A percentile compares a stretch with the other conserved stretches of the same genome.
Evolutionary conservation across 805 yeast species (phyloP).

Genomic region (Nakazawaea sp.): DNA sequence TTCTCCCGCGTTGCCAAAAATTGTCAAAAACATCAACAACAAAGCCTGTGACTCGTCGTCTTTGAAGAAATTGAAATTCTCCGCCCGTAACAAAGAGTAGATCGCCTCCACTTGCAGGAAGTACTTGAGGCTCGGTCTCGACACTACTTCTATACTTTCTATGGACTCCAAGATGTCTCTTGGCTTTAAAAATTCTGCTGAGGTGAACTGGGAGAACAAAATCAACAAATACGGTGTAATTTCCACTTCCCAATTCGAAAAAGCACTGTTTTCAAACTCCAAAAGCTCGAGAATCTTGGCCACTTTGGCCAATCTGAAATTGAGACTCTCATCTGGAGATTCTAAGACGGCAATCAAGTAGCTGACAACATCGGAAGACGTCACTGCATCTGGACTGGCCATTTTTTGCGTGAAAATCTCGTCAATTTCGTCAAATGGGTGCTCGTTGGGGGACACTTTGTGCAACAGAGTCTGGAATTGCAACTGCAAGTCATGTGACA

Average conservation of each 20-base stretch:
- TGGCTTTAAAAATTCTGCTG: constrained; percentile 5
- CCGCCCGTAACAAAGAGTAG: neutral
- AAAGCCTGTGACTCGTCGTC: neutral
- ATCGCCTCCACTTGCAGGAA: neutral
- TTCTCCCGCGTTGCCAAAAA: constrained; percentile 8
- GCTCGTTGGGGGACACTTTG: constrained; percentile 18
- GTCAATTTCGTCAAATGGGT: constrained; percentile 21
- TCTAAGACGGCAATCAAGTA: constrained; percentile 29
- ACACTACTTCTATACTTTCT: neutral
- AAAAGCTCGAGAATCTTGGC: neutral
- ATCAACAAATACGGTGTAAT: constrained; percentile 4
- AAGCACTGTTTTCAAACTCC: neutral
- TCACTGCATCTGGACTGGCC: constrained; percentile 8
- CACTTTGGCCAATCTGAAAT: neutral
- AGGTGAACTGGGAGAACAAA: neutral
- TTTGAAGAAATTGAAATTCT: constrained; percentile 1
- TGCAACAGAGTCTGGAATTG: constrained; percentile 24
- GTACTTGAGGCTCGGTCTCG: neutral
- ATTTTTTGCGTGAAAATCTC: constrained; percentile 21
- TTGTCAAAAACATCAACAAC: constrained; percentile 8
- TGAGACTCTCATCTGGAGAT: neutral
- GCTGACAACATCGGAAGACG: constrained; percentile 22
- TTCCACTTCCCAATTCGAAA: constrained; percentile 7
- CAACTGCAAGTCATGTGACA: constrained; percentile 11
- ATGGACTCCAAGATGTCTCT: neutral